Percentiles rank a stretch among this genome's conserved stretches.
Conservation (phyloP, 257 asterid species). For the Petunia axillaris region DNA sequence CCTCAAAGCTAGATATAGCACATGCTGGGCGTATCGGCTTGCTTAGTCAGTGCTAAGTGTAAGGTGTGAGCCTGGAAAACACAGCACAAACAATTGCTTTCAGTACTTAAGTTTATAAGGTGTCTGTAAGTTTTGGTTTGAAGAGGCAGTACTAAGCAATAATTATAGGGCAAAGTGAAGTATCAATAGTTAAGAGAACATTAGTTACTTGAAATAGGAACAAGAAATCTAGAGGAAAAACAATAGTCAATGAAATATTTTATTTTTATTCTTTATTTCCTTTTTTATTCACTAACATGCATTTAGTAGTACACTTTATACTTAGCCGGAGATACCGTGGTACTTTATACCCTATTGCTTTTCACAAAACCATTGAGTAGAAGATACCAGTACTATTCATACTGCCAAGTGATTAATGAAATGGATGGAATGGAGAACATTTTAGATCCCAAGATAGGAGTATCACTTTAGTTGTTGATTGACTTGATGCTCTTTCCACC, state of each 20-base stretch:
- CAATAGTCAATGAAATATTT: neutral
- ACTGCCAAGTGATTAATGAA: neutral
- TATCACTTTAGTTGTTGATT: conserved; percentile 1
- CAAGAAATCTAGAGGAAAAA: neutral
- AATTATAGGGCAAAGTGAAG: neutral
- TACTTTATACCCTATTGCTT: neutral
- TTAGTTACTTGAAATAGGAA: neutral
- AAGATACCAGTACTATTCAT: neutral
- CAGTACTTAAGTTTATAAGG: conserved; percentile 13
- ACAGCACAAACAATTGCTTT: neutral
- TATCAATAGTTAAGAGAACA: neutral
- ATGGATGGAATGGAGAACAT: neutral
- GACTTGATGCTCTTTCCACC: neutral
- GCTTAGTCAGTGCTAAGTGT: conserved; percentile 8
- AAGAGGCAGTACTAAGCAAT: neutral
- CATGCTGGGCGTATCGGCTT: neutral
- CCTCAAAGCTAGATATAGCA: conserved; percentile 2
- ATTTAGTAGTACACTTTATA: neutral
- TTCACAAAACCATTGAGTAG: neutral
- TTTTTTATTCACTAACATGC: neutral
- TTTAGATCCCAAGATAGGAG: conserved; percentile 13
- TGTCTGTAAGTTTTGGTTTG: neutral
- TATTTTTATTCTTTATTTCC: neutral
- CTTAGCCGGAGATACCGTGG: neutral
- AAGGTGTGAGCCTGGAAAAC: conserved; percentile 10